phyloP scores from a whole-genome alignment of 2,329 filamentous ascomycete genomes.

The Fusarium pseudoanthophilum region DNA sequence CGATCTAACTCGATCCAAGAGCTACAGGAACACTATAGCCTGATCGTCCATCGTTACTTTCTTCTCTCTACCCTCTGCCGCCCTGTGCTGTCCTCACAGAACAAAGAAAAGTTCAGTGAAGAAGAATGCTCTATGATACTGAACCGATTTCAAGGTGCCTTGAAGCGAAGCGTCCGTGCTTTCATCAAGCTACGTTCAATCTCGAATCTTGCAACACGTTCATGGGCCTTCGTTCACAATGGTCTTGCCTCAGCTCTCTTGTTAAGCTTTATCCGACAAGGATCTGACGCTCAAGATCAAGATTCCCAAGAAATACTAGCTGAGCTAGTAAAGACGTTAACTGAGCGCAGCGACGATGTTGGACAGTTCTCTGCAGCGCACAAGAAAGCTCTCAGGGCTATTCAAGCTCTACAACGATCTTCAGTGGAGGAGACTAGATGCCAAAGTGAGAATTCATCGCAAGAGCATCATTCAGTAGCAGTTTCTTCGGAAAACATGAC shows the following conservation, averaged over 20 bases:
- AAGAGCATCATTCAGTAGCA: background rate
- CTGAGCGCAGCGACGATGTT: slow-evolving; percentile 3
- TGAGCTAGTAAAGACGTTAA: slow-evolving; percentile 18
- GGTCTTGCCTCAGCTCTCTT: slow-evolving; percentile 31
- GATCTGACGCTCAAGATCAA: background rate
- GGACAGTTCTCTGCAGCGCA: slow-evolving; percentile 24
- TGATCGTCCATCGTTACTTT: slow-evolving; percentile 25
- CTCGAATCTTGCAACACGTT: slow-evolving; percentile 24
- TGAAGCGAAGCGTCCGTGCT: slow-evolving; percentile 16
- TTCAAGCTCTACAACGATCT: slow-evolving; percentile 19
- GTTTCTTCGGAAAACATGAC: background rate
- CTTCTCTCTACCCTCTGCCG: slow-evolving; percentile 26
- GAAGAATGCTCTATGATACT: background rate
- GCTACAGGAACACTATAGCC: slow-evolving; percentile 21
- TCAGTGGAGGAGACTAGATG: background rate
- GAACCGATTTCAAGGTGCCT: slow-evolving; percentile 4
- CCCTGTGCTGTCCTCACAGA: slow-evolving; percentile 8
- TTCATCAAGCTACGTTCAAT: slow-evolving; percentile 25
- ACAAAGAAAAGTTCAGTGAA: background rate
- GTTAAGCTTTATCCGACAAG: slow-evolving; percentile 25
- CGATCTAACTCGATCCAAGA: slow-evolving; percentile 23
- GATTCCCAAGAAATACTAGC: slow-evolving; percentile 30
- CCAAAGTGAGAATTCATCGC: background rate
- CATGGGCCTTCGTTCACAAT: slow-evolving; percentile 38
- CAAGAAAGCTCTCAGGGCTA: slow-evolving; percentile 26